Evolutionary conservation across 805 yeast genomes (phyloP), one percentile per base, ranked within the genome.

Genomic region (Yarrowia alimentaria): DNA sequence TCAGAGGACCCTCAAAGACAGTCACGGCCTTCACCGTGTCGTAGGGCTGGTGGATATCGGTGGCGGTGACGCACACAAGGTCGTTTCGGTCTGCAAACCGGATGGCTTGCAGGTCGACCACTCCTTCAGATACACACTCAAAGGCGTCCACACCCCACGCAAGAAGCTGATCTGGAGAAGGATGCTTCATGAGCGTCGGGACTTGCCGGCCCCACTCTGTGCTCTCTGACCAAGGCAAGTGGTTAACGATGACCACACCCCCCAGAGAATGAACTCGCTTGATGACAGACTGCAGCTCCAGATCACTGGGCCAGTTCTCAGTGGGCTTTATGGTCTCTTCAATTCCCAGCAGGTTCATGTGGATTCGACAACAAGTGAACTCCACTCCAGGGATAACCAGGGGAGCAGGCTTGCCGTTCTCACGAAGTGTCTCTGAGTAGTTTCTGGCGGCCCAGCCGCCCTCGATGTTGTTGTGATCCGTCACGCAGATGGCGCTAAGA

Each of bases 301-400:
- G 54, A 29, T 58, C 58, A 3, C 54, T 21, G 11, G 61, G 61
- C 55, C 55, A 58, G 16, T 56, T 26, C 9, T 26, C 34, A 1
- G 55, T 12, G 5, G 61, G 61, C 33, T 33, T 33, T 18, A 58
- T 58, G 5, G 61, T 55, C 34, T 55, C 57, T 18, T 57, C 57
- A 11, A 58, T 54, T 10, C 61, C 62, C 10, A 59, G 18, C 31
- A 59, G 53, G 42, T 59, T 59, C 62, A 59, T 58, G 30, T 58
- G 61, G 20, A 59, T 58, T 4, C 62, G 52, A 21, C 62, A 59
- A 24, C 60, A 59, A 3, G 60, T 57, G 33, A 24, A 59, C 35
- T 59, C 62, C 31, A 57, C 53, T 3, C 62, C 62, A 2, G 62
- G 62, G 26, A 59, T 55, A 2, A 59, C 62, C 24, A 58, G 26